Evolutionary conservation across 192 early-diverging fungal species (phyloP), one percentile per base, ranked within the genome.

Genomic region (Rhizophagus sp.): DNA sequence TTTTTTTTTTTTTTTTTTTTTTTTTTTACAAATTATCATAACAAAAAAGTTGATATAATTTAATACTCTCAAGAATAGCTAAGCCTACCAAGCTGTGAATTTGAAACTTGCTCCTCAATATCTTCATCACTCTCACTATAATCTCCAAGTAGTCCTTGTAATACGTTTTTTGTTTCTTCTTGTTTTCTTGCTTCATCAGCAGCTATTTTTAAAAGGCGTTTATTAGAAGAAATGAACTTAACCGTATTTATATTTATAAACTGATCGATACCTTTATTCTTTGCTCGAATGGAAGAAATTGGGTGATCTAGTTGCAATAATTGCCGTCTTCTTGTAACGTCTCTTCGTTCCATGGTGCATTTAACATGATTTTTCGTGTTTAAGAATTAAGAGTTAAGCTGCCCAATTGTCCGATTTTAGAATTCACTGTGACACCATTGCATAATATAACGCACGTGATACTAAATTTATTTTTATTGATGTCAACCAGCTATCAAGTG

Each of bases 81-180:
- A 27, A 22, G 47, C 71, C 44, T 73, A 73, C 71, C 71, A 49
- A 73, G 44, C 71, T 73, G 71, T 44, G 68, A 34, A 22, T 57
- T 57, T 57, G 52, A 57, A n/a, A 50, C 47, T 50, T 47, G 24
- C 10, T 73, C 71, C n/a, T 73, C 47, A n/a, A 30, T 30, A 41
- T 73, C 71, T 25, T 73, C 71, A 13, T 73, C 71, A 33, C 71
- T 73, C 15, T 73, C 71, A 13, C 71, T 73, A 73, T 73, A 73
- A 3, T 47, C 71, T 15, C 71, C 71, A 25, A 73, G 71, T 5
- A 73, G 47, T 15, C 25, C 71, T 15, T 73, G 71, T 30, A 73
- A 49, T 25, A 52, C 47, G 27, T 73, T 73, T 49, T 73, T 73
- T 24, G 71, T 47, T 73, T 73, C 71, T 73, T 73, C 44, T 13